Conservation (phyloP, 1,284 basidiomycete species). For the Trichosporon ovoides region DNA sequence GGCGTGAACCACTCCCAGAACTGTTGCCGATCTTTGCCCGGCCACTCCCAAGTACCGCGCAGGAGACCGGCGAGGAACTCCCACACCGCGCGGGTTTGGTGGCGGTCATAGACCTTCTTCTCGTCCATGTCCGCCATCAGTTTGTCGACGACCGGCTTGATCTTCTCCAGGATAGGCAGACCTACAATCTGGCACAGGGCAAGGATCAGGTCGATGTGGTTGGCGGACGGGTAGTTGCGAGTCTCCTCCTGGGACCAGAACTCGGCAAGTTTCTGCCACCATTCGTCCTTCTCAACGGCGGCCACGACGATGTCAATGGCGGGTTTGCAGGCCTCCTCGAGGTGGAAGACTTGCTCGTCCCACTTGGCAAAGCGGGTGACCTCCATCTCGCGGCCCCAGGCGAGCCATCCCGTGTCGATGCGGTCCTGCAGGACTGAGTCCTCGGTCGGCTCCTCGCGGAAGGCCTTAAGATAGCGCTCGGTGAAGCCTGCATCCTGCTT, state of each 20-base stretch:
- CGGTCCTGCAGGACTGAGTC: conserved; percentile 60
- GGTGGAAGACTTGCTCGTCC: conserved; percentile 55
- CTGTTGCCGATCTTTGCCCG: conserved; percentile 55
- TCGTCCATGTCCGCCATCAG: conserved; percentile 41
- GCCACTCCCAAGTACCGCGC: conserved; percentile 87
- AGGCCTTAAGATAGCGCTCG: conserved; percentile 53
- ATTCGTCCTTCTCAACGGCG: conserved; percentile 55
- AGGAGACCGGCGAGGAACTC: conserved; percentile 76
- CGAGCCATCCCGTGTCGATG: conserved; percentile 74
- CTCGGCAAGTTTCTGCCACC: conserved; percentile 53
- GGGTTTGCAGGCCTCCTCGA: conserved; percentile 62
- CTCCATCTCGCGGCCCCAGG: conserved; percentile 69
- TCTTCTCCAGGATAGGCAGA: conserved; percentile 29
- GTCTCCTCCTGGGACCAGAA: conserved; percentile 47
- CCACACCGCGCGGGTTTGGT: conserved; percentile 84
- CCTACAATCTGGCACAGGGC: conserved; percentile 51
- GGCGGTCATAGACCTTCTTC: conserved; percentile 60
- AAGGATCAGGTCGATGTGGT: conserved; percentile 52
- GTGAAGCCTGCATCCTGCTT: conserved; percentile 51
- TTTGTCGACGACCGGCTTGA: conserved; percentile 38
- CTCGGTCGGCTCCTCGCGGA: conserved; percentile 45
- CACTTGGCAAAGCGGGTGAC: conserved; percentile 59
- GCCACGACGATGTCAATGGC: conserved; percentile 59
- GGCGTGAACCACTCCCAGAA: conserved; percentile 77
- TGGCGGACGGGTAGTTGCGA: conserved; percentile 47